Base-by-base conservation (phyloP, 805 yeast species). In the Metschnikowia peoriensis region DNA sequence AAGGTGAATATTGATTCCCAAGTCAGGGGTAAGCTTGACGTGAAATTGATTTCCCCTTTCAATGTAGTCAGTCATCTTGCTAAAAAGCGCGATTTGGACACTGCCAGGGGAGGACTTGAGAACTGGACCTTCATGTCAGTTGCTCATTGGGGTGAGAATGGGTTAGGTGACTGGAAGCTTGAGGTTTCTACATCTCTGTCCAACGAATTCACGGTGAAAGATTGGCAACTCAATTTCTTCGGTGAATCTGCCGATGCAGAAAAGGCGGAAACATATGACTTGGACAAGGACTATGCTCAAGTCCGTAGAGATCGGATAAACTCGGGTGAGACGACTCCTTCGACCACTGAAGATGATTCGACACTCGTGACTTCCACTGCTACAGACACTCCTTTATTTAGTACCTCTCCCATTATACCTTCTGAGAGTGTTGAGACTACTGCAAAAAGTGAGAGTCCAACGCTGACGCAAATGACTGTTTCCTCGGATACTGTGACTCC, bases 111-210 rank as follows among this genome's bases (percentile, higher is more conserved):
- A 1, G 96, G 97, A 0, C 87, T 89, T 58, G 61, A 66, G 6
- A 77, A 87, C 59, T 94, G 99, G 99, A 88, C 89, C 1, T 94
- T 94, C 65, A 89, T 92, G 89, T 81, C 93, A 10, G 98, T 94
- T n/a, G 97, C 96, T 1, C 98, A 94, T 67, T 94, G 98, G 97
- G 97, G 97, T 39, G 92, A 86, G 60, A 46, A 65, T 2, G 93
- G 92, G 2, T 69, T 69, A 28, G 99, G 99, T 10, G 82, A 79
- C 6, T 94, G 99, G 99, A 82, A 69, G 38, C 61, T 94, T 16
- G 82, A 78, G 57, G 92, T 92, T 1, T 68, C 64, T 51, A 78
- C 80, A 46, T 68, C 62, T 1, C 63, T 65, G 1, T 67, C 78
- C 2, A 70, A 62, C 54, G 54, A 55, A 14, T 64, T 75, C 40